Evolutionary conservation across 1,139 yeast species (phyloP), one percentile per base, ranked within the genome.

Genomic region (Citeromyces hawaiiensis): DNA sequence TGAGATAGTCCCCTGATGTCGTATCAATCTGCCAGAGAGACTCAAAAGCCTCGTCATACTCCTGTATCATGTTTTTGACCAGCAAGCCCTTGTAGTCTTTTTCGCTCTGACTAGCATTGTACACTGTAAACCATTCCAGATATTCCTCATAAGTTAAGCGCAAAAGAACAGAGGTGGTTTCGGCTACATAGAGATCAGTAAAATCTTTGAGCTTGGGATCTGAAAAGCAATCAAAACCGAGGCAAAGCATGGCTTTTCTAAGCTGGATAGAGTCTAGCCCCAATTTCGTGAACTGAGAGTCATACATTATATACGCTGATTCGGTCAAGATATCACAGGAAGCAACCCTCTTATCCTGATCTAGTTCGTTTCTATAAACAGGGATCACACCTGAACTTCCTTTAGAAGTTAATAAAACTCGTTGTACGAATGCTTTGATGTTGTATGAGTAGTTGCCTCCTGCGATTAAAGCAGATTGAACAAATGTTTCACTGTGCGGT

Each of bases 341-440:
- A 34, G 33, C n/a, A 37, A 18, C 14, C 40, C 40, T 13, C 37
- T 31, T 18, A 42, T 18, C 17, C 38, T 38, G 34, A 9, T 30
- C 34, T 23, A 47, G 39, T 30, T 48, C 52, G 31, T 47, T 44
- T 3, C 39, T 42, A 32, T 47, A 47, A 2, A 48, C 43, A 5
- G 45, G 48, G 8, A 37, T 37, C 11, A 39, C 37, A 2, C n/a
- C n/a, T 2, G 39, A 14, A 13, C 32, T 16, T 7, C 14, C 17
- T 19, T 41, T 43, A 9, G 17, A 21, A 7, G 42, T 39, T 2
- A 46, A 40, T 27, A 48, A 45, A 2, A 40, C 46, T 10, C 46
- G 39, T 13, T 43, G 44, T 6, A 44, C 36, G 11, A 45, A 38
- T n/a, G 16, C 43, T 30, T 13, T 30, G 8, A 33, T 14, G 15